These are phyloP conservation scores for Solanum tacnaense DNA, from an alignment of 257 asterid species.

Conservation along the genomic window DNA sequence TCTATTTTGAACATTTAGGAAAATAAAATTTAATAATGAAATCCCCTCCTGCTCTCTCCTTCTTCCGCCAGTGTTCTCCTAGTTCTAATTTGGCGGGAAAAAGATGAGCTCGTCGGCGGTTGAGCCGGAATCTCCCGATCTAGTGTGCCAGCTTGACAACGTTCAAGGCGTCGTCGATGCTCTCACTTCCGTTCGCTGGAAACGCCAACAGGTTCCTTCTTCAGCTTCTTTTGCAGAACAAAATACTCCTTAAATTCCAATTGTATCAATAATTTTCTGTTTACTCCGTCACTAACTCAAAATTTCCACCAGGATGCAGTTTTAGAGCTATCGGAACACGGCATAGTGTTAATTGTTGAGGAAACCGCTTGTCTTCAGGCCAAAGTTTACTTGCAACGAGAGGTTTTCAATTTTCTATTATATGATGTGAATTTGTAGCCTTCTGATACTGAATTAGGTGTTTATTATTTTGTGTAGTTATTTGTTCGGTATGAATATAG, in stretches of 20 bases:
- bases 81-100: constrained; percentile 46
- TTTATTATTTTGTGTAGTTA: constrained; percentile 26
- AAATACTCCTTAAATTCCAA: neutral
- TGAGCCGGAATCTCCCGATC: constrained; percentile 41
- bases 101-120: constrained; percentile 62
- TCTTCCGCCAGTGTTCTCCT: neutral
- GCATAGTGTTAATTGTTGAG: constrained; percentile 83
- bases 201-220: constrained; percentile 61
- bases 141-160: constrained; percentile 75
- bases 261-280: neutral
- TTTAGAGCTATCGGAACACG: constrained; percentile 81
- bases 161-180: constrained; percentile 92
- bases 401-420: constrained; percentile 28
- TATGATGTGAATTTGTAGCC: neutral
- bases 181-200: constrained; percentile 90
- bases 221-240: neutral
- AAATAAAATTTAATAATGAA: neutral
- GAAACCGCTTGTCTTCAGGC: constrained; percentile 93
- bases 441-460: neutral
- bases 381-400: constrained; percentile 79
- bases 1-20: neutral
- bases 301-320: constrained; percentile 58
- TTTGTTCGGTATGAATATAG: constrained; percentile 62
- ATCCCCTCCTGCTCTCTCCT: neutral
- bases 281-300: neutral